phyloP scores from a whole-genome alignment of 441 rosid genomes.

The Populus hybrid region DNA sequence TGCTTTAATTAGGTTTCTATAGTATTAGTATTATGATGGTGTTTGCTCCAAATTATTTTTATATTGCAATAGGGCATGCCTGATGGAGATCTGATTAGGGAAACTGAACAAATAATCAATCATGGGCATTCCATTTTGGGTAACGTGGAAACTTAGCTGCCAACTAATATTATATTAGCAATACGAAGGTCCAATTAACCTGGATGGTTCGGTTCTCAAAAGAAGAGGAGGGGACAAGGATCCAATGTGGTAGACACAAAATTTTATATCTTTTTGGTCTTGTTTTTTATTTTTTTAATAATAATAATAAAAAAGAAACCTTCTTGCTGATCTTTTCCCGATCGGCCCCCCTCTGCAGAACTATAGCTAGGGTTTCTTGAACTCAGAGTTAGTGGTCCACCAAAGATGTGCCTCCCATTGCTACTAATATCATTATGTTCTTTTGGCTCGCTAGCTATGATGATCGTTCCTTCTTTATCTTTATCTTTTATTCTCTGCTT shows the following conservation, averaged over 20 bases:
- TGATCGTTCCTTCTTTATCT: background rate
- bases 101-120: background rate
- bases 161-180: background rate
- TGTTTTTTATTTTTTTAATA: background rate
- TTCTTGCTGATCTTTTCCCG: background rate
- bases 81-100: background rate
- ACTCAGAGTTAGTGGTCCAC: slow-evolving; percentile 15
- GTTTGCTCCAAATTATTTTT: background rate
- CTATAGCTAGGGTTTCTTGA: slow-evolving; percentile 10
- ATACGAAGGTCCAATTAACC: background rate
- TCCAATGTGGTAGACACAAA: slow-evolving; percentile 14
- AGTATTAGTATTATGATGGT: background rate
- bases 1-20: background rate
- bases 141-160: slow-evolving; percentile 1
- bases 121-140: slow-evolving; percentile 2
- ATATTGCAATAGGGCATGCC: background rate
- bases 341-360: background rate
- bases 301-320: background rate
- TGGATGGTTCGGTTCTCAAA: background rate
- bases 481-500: background rate
- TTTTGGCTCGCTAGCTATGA: slow-evolving; percentile 16
- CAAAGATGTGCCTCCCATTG: slow-evolving; percentile 16
- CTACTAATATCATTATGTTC: slow-evolving; percentile 19
- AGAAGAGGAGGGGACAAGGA: slow-evolving; percentile 12
- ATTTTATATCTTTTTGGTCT: background rate